phyloP scores from a whole-genome alignment of 208 protist genomes.

The Baffinella frigidus region DNA sequence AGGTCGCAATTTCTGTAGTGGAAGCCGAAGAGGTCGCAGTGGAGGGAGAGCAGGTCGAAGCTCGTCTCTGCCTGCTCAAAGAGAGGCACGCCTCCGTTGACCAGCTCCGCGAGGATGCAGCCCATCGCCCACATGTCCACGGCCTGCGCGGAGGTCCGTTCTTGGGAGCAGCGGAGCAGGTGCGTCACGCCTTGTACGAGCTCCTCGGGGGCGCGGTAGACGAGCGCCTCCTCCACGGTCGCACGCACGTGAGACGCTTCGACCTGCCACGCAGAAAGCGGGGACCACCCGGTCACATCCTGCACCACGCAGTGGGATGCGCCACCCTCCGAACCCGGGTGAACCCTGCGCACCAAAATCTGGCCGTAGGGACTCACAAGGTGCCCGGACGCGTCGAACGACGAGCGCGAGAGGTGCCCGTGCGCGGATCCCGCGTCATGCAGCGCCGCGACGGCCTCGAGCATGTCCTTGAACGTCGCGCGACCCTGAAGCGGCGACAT shows the following conservation, averaged over 20 bases:
- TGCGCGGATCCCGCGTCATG: background rate
- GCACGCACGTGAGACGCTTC: background rate
- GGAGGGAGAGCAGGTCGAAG: background rate
- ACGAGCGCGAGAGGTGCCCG: background rate
- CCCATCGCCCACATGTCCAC: conserved; percentile 25
- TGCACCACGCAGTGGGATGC: too few relatives aligned
- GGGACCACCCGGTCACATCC: background rate
- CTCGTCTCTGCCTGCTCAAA: background rate
- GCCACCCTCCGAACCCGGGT: background rate
- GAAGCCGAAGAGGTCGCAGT: background rate
- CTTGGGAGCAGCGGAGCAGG: background rate
- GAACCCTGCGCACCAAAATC: too few relatives aligned
- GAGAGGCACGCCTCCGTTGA: background rate
- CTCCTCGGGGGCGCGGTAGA: background rate
- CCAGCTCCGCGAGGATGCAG: background rate
- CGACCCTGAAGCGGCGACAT: too few relatives aligned
- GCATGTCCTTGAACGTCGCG: background rate
- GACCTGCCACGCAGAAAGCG: background rate
- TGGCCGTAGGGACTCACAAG: too few relatives aligned
- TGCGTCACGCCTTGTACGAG: background rate
- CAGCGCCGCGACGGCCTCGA: background rate
- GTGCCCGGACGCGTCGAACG: background rate
- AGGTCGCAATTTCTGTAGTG: background rate
- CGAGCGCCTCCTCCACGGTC: background rate
- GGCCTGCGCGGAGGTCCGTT: background rate